These are phyloP conservation scores for Cytospora chrysosperma DNA, from an alignment of 2,329 filamentous ascomycete species.

Conservation along the genomic window DNA sequence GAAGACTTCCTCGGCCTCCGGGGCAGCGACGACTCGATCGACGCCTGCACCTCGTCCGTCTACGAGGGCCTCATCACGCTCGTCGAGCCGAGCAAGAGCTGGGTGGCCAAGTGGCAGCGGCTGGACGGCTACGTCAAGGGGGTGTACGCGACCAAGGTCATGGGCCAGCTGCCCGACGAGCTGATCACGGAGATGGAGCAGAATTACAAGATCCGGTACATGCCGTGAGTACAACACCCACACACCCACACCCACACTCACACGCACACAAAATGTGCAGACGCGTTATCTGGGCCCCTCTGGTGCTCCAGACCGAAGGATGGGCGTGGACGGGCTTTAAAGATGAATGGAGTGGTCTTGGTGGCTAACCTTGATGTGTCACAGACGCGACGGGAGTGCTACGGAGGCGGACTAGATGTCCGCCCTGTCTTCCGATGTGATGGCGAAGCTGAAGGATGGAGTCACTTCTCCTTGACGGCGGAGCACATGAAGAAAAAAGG, in stretches of 20 bases:
- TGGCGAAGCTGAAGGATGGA: slow-evolving; percentile 13
- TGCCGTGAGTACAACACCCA: slow-evolving; percentile 51
- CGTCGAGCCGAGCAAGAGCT: slow-evolving; percentile 77
- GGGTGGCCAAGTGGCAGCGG: slow-evolving; percentile 97
- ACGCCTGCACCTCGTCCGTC: slow-evolving; percentile 92
- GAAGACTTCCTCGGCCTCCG: slow-evolving; percentile 85
- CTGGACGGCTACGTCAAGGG: slow-evolving; percentile 85
- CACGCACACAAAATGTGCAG: background rate
- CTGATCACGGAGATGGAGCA: slow-evolving; percentile 60
- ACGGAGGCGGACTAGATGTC: slow-evolving; percentile 43
- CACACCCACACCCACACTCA: no score
- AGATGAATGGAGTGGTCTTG: no score
- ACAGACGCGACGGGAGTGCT: slow-evolving; percentile 56
- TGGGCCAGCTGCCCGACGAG: slow-evolving; percentile 72
- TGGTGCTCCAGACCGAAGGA: background rate
- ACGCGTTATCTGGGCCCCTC: background rate
- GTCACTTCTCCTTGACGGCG: background rate
- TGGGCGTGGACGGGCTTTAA: background rate
- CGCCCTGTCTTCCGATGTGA: slow-evolving; percentile 17
- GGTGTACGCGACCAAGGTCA: slow-evolving; percentile 93
- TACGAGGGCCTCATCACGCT: slow-evolving; percentile 91
- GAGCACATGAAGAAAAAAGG: background rate
- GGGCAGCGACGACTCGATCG: slow-evolving; percentile 75
- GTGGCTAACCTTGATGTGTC: slow-evolving; percentile 11
- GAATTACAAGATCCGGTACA: slow-evolving; percentile 63